Percentiles rank a stretch among this genome's conserved stretches.
phyloP scores from a whole-genome alignment of 805 yeast genomes.

The Ogataea polymorpha region DNA sequence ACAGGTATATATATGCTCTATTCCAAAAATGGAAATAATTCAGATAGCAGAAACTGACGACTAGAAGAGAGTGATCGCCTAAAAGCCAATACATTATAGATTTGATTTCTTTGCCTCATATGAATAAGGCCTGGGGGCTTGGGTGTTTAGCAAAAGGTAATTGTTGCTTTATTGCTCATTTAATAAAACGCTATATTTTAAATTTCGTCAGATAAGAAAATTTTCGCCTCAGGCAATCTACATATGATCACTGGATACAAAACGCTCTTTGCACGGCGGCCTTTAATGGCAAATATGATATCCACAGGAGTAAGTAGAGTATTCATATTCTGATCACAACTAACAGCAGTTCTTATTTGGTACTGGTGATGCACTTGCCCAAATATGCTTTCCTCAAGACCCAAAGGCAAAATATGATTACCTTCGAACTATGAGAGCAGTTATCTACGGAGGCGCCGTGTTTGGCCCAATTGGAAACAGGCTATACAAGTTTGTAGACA shows the following conservation, averaged over 20 bases:
- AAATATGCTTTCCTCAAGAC: slow-evolving; percentile 41
- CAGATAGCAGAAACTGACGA: slow-evolving; percentile 11
- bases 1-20: neutral
- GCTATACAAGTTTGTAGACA: slow-evolving; percentile 59
- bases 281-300: slow-evolving; percentile 38
- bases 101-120: too few relatives aligned
- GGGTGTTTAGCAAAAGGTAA: neutral
- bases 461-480: slow-evolving; percentile 74
- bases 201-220: slow-evolving; percentile 2
- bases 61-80: too few relatives aligned
- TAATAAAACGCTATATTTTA: neutral
- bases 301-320: slow-evolving; percentile 41
- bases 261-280: neutral
- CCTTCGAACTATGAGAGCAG: slow-evolving; percentile 58
- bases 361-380: slow-evolving; percentile 74
- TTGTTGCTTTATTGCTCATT: neutral
- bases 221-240: neutral
- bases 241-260: slow-evolving; percentile 1
- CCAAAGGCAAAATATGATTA: slow-evolving; percentile 40
- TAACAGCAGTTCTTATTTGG: slow-evolving; percentile 44
- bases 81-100: too few relatives aligned
- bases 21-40: slow-evolving; percentile 20
- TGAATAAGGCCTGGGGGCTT: too few relatives aligned
- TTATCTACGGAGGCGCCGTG: slow-evolving; percentile 65
- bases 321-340: too few relatives aligned